Percentiles rank a stretch among this genome's conserved stretches.
phyloP scores from a whole-genome alignment of 2,329 filamentous ascomycete genomes.

The Colletotrichum sp. region DNA sequence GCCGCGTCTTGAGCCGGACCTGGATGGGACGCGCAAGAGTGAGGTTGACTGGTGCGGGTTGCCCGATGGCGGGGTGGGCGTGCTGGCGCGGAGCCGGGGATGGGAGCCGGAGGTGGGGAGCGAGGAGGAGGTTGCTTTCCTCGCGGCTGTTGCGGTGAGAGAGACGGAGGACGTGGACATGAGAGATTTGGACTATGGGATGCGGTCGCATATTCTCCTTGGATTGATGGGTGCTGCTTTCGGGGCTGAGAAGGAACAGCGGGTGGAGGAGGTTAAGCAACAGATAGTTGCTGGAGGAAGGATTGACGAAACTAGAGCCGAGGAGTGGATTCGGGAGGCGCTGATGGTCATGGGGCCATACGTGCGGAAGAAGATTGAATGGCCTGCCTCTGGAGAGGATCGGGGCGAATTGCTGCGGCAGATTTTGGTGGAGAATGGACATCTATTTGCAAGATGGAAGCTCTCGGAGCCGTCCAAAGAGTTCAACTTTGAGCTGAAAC shows the following conservation, averaged over 20 bases:
- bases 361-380: not conserved
- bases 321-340: not conserved
- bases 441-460: not conserved
- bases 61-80: slow-evolving; percentile 5
- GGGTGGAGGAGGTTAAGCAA: not conserved
- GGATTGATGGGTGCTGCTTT: slow-evolving; percentile 10
- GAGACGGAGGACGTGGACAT: slow-evolving; percentile 10
- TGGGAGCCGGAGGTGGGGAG: slow-evolving; percentile 22
- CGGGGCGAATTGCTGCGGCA: not conserved
- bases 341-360: not conserved
- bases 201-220: slow-evolving; percentile 22
- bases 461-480: not conserved
- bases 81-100: not conserved
- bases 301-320: not conserved
- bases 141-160: slow-evolving; percentile 18
- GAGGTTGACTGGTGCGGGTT: slow-evolving; percentile 11
- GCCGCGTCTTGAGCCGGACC: slow-evolving; percentile 1
- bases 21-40: slow-evolving; percentile 6
- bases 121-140: slow-evolving; percentile 22
- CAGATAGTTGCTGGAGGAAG: not conserved
- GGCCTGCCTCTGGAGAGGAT: not conserved
- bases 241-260: not conserved
- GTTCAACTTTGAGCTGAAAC: not conserved
- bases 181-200: slow-evolving; percentile 7
- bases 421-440: not conserved